Base-by-base conservation (phyloP, 371 early-diverging fungal genomes). In the Mucor irregularis region DNA sequence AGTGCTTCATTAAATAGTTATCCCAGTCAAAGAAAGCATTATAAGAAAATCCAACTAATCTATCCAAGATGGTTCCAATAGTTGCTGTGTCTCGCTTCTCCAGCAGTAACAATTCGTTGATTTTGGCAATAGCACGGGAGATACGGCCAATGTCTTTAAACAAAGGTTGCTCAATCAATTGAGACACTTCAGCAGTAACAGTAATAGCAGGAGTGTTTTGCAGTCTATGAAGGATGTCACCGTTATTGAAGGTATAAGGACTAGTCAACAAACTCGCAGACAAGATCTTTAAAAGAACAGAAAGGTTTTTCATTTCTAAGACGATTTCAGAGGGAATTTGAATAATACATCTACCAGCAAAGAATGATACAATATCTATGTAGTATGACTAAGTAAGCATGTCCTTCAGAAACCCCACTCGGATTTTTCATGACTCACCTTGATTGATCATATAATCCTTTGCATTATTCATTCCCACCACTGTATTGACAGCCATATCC, bases 121-220 rank as follows among this genome's bases (percentile, higher is more conserved):
- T 19, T 22, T 67, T 69, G 5, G 63, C 75, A 16, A 71, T 55
- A 0, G 71, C 68, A 26, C 78, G 64, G 17, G 73, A 74, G 11
- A 78, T 64, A 54, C 78, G 62, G 10, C 78, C 78, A 47, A 78
- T 66, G 28, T 78, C 75, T 52, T 73, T 78, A 40, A 68, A 66
- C 4, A 74, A 25, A n/a, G 68, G 60, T 6, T 66, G 55, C 1
- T 64, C 25, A 0, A 56, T 21, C 14, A 74, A 53, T 3, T 44
- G 24, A 1, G 56, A 48, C 1, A 74, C 35, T 13, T 58, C 30
- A 0, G 52, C 39, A 17, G 58, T 49, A 3, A 34, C 21, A n/a
- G n/a, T 42, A 21, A 42, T 42, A 5, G 48, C 43, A 19, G 61
- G 43, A 2, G 52, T 60, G 22, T 61, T 64, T 17, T 29, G 21